These are phyloP conservation scores for Pachyrhizus erosus DNA, from an alignment of 306 rosid species.

Conservation along the genomic window DNA sequence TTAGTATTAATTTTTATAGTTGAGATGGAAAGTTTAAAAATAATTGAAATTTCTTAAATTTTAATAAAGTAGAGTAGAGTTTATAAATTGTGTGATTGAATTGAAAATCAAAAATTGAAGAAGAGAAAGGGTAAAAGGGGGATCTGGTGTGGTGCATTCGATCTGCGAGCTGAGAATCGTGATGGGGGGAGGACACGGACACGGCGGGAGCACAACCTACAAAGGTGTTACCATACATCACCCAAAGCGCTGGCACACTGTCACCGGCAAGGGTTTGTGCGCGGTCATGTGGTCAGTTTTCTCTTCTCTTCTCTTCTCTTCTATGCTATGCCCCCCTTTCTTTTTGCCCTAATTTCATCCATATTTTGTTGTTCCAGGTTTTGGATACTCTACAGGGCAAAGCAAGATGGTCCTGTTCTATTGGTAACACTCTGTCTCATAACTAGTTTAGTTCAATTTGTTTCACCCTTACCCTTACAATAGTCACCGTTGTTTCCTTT, in stretches of 20 bases:
- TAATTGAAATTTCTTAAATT: not conserved
- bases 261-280: slow-evolving; percentile 96
- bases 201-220: slow-evolving; percentile 50
- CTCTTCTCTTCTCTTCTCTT: not conserved
- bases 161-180: not conserved
- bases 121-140: not conserved
- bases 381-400: slow-evolving; percentile 94
- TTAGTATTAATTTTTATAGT: no score
- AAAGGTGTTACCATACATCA: slow-evolving; percentile 53
- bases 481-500: not conserved
- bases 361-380: slow-evolving; percentile 61
- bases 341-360: no score
- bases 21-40: no score
- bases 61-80: not conserved
- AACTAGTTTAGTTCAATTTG: not conserved
- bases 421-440: slow-evolving; percentile 56
- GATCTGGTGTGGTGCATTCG: not conserved
- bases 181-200: slow-evolving; percentile 57
- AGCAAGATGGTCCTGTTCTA: slow-evolving; percentile 96
- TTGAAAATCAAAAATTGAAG: not conserved
- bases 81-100: not conserved
- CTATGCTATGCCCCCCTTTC: no score
- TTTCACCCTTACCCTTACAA: no score
- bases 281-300: slow-evolving; percentile 90
- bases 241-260: slow-evolving; percentile 83